A percentile compares a stretch with the other conserved stretches of the same genome.
Conservation (phyloP, 495 filamentous ascomycete species). For the Trichoderma orchidacearum region DNA sequence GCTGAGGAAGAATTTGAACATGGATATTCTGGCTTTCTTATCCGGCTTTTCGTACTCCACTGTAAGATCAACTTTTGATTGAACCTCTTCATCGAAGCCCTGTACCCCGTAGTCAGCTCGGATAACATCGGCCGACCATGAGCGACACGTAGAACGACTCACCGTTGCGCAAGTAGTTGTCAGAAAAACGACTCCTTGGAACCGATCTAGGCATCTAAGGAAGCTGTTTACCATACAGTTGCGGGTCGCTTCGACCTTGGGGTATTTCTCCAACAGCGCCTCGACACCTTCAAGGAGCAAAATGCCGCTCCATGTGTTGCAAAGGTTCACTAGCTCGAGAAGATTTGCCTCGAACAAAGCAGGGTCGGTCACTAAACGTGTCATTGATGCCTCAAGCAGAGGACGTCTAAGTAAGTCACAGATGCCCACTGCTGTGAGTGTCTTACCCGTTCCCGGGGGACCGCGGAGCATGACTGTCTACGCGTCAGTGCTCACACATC, state of each 20-base stretch:
- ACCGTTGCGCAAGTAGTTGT: constrained; percentile 29
- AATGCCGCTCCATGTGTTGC: constrained; percentile 50
- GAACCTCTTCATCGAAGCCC: constrained; percentile 44
- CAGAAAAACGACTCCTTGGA: constrained; percentile 33
- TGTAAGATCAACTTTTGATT: constrained; percentile 11
- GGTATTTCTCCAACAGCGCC: constrained; percentile 33
- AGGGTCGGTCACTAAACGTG: constrained; percentile 70
- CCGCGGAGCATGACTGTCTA: constrained; percentile 53
- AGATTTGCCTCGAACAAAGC: constrained; percentile 67
- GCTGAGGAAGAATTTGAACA: constrained; percentile 75
- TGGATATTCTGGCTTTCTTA: constrained; percentile 58
- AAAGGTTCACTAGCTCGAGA: constrained; percentile 59
- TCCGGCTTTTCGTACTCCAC: background rate
- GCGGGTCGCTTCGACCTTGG: constrained; percentile 27
- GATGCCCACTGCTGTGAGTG: constrained; percentile 78
- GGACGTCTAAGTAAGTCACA: constrained; percentile 71
- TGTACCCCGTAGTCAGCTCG: constrained; percentile 3
- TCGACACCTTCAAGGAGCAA: constrained; percentile 39
- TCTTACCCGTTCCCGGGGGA: constrained; percentile 80
- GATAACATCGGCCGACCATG: constrained; percentile 18
- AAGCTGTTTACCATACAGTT: constrained; percentile 40
- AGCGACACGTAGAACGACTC: constrained; percentile 46
- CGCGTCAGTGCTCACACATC: constrained; percentile 5
- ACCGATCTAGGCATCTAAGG: constrained; percentile 43
- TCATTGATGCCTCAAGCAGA: constrained; percentile 72